Evolutionary conservation across 495 filamentous ascomycete species (phyloP), one percentile per base, ranked within the genome.

Genomic region (Xylaria scruposa): DNA sequence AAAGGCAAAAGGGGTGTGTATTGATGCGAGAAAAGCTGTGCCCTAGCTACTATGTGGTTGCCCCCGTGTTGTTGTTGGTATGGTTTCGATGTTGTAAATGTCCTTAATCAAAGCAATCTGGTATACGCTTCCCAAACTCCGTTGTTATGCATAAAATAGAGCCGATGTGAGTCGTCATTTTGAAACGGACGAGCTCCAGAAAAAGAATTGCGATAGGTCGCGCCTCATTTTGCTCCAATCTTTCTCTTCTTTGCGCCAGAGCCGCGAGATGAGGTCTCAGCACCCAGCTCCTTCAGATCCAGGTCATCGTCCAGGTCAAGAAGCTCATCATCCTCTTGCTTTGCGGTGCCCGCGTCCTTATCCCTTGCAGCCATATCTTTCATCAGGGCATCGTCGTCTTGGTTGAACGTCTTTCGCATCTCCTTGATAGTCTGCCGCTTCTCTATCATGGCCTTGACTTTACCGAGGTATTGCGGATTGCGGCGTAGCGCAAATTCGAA

Each of bases 401-500:
- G 80, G 40, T 78, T 78, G 68, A 95, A 90, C 17, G 87, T 86
- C 79, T 91, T 92, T 17, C 93, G 84, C n/a, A 91, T 89, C 72
- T 90, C 86, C 78, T 94, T 93, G 56, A 97, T 87, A 68, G 91
- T 88, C 76, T 91, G 90, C 71, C 95, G 91, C 87, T 92, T 93
- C 73, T 90, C 89, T 65, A 98, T 82, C 73, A 97, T 85, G 80
- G 97, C 94, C 83, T 94, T 89, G 68, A 98, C 93, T 82, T 96
- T 91, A 29, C 96, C 96, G 59, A 98, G 87, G 79, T 96, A 94
- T 74, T 88, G 84, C 29, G 92, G 90, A 76, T 98, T 96, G 44
- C 91, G 88, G 42, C 97, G 89, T 66, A 98, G 88, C 40, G 93
- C 93, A 77, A 96, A 98, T 77, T 95, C 93, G 85, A 98, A 97